These are phyloP conservation scores for Thinopyrum elongatum DNA, from an alignment of 176 grass and related monocot genomes.

Conservation along the genomic window DNA sequence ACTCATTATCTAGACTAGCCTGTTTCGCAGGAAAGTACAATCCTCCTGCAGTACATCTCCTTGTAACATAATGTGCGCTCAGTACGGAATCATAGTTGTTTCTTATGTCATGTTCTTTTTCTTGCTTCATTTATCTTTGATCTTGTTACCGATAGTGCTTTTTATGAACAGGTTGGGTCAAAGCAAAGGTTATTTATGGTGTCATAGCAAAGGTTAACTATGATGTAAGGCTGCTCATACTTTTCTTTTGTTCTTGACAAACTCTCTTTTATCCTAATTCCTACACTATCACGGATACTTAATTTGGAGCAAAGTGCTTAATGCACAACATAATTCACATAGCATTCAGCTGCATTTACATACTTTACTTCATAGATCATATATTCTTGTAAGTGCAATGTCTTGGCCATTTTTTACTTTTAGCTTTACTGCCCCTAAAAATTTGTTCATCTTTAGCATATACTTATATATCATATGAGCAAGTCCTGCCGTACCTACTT, in stretches of 20 bases:
- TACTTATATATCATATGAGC: too few relatives aligned
- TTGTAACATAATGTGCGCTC: too few relatives aligned
- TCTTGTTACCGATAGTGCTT: slow-evolving; percentile 24
- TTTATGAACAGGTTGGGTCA: slow-evolving; percentile 27
- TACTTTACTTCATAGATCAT: neutral
- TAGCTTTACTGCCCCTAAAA: neutral
- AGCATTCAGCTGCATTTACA: neutral
- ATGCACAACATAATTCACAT: neutral
- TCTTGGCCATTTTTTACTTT: neutral
- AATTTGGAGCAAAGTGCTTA: neutral
- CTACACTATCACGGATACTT: neutral
- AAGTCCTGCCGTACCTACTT: too few relatives aligned
- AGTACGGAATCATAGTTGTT: too few relatives aligned
- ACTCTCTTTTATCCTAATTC: neutral
- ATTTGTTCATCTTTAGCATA: too few relatives aligned
- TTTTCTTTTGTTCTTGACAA: neutral
- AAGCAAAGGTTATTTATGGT: slow-evolving; percentile 90
- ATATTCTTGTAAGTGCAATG: neutral
- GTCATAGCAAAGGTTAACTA: too few relatives aligned
- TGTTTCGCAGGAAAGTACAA: too few relatives aligned
- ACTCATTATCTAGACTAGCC: too few relatives aligned
- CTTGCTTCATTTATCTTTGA: neutral
- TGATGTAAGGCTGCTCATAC: slow-evolving; percentile 61
- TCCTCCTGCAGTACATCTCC: too few relatives aligned
- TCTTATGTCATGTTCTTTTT: slow-evolving; percentile 6